Evolutionary conservation across 1,139 yeast genomes (phyloP).

Genomic region (Yamadazyma conglobata): DNA sequence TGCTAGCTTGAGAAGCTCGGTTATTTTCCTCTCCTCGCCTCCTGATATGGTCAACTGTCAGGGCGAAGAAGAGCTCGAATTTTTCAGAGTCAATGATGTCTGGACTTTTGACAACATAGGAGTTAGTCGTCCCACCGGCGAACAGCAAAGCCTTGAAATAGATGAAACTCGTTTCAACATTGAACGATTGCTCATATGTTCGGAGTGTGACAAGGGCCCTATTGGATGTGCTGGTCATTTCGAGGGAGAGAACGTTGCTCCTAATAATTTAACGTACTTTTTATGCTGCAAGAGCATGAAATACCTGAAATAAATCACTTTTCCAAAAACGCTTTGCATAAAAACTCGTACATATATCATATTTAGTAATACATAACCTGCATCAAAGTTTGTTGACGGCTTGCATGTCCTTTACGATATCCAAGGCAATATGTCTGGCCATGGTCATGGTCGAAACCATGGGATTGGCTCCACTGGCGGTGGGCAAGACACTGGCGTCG

Average conservation of each 20-base stretch:
- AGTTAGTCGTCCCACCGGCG: slow-evolving; percentile 50
- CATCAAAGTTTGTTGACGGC: slow-evolving; percentile 27
- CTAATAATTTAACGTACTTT: slow-evolving; percentile 40
- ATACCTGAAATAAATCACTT: too few relatives aligned
- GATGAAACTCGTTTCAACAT: slow-evolving; percentile 27
- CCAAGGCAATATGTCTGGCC: slow-evolving; percentile 36
- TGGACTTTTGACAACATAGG: slow-evolving; percentile 81
- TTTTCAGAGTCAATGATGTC: slow-evolving; percentile 48
- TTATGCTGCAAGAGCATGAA: slow-evolving; percentile 43
- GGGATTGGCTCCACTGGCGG: slow-evolving; percentile 62
- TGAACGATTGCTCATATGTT: slow-evolving; percentile 55
- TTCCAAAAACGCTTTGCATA: too few relatives aligned
- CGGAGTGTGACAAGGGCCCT: slow-evolving; percentile 76
- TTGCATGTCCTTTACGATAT: slow-evolving; percentile 33
- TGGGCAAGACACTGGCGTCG: slow-evolving; percentile 55
- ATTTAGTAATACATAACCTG: too few relatives aligned
- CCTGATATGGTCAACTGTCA: slow-evolving; percentile 31
- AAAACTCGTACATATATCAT: too few relatives aligned
- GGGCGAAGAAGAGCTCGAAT: slow-evolving; percentile 15
- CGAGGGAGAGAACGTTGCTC: slow-evolving; percentile 23
- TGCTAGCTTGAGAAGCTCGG: slow-evolving; percentile 12
- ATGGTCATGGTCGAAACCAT: slow-evolving; percentile 44
- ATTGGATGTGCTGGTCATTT: slow-evolving; percentile 60
- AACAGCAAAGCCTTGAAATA: slow-evolving; percentile 15
- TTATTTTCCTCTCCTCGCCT: slow-evolving; percentile 19